Evolutionary conservation across 768 basidiomycete genomes (phyloP).

Genomic region (Phylloporus arenicola): DNA sequence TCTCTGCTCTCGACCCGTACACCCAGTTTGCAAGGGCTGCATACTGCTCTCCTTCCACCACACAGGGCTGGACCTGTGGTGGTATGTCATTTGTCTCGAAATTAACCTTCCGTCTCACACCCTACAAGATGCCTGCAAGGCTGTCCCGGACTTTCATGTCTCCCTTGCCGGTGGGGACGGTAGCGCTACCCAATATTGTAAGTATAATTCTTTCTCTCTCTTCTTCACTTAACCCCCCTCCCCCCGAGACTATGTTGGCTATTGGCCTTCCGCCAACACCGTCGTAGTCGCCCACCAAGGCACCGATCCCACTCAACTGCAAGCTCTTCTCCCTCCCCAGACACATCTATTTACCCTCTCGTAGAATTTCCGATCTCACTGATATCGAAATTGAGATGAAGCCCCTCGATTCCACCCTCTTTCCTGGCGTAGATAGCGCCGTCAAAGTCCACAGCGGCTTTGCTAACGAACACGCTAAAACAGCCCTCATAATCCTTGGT

Average conservation of each 20-base stretch:
- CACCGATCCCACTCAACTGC: conserved; percentile 54
- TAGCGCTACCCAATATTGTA: conserved; percentile 44
- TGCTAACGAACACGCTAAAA: conserved; percentile 43
- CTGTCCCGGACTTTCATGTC: conserved; percentile 35
- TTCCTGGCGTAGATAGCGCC: conserved; percentile 45
- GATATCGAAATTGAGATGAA: conserved; percentile 40
- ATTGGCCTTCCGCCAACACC: conserved; percentile 44
- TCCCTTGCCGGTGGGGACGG: conserved; percentile 48
- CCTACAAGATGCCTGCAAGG: conserved; percentile 30
- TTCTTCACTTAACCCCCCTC: background rate
- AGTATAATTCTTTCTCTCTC: conserved; percentile 2
- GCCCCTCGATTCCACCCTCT: conserved; percentile 40
- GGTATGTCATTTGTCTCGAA: conserved; percentile 17
- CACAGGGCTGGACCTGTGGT: conserved; percentile 43
- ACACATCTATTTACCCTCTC: background rate
- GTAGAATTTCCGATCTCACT: conserved; percentile 46
- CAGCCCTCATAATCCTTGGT: conserved; percentile 40
- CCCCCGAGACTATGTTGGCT: conserved; percentile 48
- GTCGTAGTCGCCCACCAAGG: conserved; percentile 61
- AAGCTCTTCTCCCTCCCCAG: conserved; percentile 8
- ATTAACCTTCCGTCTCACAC: background rate
- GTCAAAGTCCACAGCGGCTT: conserved; percentile 54
- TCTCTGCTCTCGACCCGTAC: conserved; percentile 40
- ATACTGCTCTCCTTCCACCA: conserved; percentile 40
- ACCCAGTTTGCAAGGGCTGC: conserved; percentile 52